Evolutionary conservation across 768 basidiomycete species (phyloP).

Genomic region (Lactarius indigo): DNA sequence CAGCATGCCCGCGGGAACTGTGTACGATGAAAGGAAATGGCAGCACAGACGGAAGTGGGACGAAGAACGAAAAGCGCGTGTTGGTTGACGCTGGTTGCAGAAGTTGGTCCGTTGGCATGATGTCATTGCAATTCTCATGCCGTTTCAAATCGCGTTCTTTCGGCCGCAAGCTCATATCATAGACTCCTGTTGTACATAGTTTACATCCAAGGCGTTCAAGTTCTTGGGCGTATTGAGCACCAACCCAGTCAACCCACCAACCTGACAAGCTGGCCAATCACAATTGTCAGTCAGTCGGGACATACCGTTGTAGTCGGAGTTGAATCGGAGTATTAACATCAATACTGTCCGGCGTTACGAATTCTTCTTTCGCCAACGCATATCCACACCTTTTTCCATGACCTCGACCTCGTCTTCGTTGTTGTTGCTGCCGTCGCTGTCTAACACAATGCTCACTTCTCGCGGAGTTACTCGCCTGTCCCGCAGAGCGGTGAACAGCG

Average conservation of each 20-base stretch:
- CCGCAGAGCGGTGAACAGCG: conserved; percentile 73
- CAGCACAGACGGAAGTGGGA: neutral
- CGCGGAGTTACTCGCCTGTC: conserved; percentile 87
- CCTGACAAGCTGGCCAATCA: neutral
- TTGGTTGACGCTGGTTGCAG: neutral
- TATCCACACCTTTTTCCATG: conserved; percentile 27
- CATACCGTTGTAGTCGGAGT: conserved; percentile 12
- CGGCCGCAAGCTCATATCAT: neutral
- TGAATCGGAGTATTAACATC: conserved; percentile 20
- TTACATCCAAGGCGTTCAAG: neutral
- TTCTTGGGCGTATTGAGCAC: neutral
- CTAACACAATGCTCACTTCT: conserved; percentile 74
- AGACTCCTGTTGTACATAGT: neutral
- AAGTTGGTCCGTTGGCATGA: neutral
- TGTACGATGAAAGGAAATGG: neutral
- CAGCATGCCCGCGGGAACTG: neutral
- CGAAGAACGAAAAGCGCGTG: neutral
- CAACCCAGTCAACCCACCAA: neutral
- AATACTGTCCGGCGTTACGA: neutral
- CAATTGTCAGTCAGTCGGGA: neutral
- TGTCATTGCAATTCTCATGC: neutral
- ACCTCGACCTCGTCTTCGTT: conserved; percentile 16
- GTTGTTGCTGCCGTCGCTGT: conserved; percentile 30
- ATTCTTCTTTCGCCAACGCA: conserved; percentile 15
- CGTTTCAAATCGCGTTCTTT: neutral